A percentile compares a stretch with the other conserved stretches of the same genome.
Evolutionary conservation across 2,329 filamentous ascomycete species (phyloP).

Genomic region (Sarocladium oryzae): DNA sequence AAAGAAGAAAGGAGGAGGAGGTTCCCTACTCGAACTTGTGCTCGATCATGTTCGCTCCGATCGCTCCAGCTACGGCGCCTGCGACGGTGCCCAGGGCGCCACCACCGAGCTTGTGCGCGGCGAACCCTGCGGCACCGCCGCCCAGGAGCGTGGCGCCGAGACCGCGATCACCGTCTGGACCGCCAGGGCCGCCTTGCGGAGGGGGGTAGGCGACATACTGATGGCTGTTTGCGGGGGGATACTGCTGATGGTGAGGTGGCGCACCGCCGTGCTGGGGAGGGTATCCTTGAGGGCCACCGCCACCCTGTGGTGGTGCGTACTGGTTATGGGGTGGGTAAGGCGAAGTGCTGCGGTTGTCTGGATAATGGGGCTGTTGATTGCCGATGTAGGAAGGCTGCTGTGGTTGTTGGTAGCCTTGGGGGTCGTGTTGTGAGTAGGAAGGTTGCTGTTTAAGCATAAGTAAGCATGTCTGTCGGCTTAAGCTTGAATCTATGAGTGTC

Average conservation of each 20-base stretch:
- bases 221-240: conserved; percentile 16
- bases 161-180: conserved; percentile 36
- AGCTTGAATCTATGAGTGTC: too few relatives aligned
- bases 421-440: conserved; percentile 11
- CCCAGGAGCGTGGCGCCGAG: conserved; percentile 43
- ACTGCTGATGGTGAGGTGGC: conserved; percentile 15
- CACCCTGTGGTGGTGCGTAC: conserved; percentile 18
- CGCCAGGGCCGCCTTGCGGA: too few relatives aligned
- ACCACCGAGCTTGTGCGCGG: conserved; percentile 44
- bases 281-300: conserved; percentile 15
- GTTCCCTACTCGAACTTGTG: conserved; percentile 26
- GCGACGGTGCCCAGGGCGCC: conserved; percentile 41
- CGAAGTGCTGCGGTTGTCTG: conserved; percentile 13
- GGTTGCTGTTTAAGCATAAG: background rate
- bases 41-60: conserved; percentile 42
- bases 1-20: background rate
- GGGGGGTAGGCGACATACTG: conserved; percentile 16
- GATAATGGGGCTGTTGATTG: conserved; percentile 16
- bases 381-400: conserved; percentile 1
- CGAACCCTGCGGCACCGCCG: conserved; percentile 41
- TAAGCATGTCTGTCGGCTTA: background rate
- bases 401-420: conserved; percentile 8
- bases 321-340: conserved; percentile 12
- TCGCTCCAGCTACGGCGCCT: conserved; percentile 40
- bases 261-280: conserved; percentile 19